These are phyloP conservation scores for Paraphoma chrysanthemicola DNA, from an alignment of 2,329 filamentous ascomycete species.

Conservation along the genomic window DNA sequence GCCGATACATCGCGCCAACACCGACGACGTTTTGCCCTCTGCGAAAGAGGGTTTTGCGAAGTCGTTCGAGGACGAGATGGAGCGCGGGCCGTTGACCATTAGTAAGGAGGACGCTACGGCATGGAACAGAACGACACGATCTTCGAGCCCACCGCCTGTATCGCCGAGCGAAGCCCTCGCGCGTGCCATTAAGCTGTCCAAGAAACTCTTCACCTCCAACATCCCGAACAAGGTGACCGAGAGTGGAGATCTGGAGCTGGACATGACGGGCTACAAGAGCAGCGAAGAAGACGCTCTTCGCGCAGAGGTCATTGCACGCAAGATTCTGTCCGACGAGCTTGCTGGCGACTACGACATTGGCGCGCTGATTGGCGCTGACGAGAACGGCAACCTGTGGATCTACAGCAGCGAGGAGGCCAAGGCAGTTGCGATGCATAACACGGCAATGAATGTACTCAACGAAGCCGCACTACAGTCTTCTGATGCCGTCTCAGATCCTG, in stretches of 20 bases:
- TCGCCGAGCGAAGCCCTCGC: conserved; percentile 78
- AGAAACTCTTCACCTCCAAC: conserved; percentile 86
- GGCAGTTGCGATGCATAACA: conserved; percentile 77
- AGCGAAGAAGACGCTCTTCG: conserved; percentile 90
- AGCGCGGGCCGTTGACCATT: conserved; percentile 37
- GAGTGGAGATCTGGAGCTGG: conserved; percentile 91
- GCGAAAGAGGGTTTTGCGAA: conserved; percentile 49
- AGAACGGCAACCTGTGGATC: conserved; percentile 98
- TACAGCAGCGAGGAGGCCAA: conserved; percentile 98
- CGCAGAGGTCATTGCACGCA: conserved; percentile 91
- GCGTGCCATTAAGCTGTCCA: conserved; percentile 82
- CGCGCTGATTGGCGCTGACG: conserved; percentile 91
- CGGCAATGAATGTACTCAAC: conserved; percentile 60
- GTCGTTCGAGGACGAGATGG: conserved; percentile 31
- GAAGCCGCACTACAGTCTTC: conserved; percentile 63
- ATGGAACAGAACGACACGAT: conserved; percentile 55
- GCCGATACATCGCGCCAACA: conserved; percentile 54
- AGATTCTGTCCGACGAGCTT: conserved; percentile 89
- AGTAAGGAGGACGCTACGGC: conserved; percentile 44
- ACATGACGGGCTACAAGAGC: conserved; percentile 97
- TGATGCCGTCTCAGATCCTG: conserved; percentile 91
- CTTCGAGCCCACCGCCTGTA: conserved; percentile 78
- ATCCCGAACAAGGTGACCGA: conserved; percentile 94
- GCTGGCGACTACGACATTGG: conserved; percentile 97
- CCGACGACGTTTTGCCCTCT: conserved; percentile 61